These are phyloP conservation scores for Chamaecrista fasciculata DNA, from an alignment of 306 rosid species.

Conservation along the genomic window DNA sequence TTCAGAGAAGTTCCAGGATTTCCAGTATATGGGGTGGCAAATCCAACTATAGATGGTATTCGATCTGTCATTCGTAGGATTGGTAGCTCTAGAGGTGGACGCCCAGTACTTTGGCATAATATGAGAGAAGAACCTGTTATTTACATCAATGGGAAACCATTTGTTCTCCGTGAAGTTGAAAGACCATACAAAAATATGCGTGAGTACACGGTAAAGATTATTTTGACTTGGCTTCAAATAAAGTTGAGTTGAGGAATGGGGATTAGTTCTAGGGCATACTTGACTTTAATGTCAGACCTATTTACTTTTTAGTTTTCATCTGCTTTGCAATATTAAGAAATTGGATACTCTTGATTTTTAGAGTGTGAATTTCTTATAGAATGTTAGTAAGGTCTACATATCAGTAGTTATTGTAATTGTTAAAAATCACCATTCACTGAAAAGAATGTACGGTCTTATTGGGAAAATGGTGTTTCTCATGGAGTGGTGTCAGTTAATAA, in stretches of 20 bases:
- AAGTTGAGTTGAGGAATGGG: conserved; percentile 9
- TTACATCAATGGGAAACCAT: conserved; percentile 90
- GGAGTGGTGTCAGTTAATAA: not conserved
- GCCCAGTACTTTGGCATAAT: conserved; percentile 86
- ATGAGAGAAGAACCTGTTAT: conserved; percentile 98
- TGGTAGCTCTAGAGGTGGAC: conserved; percentile 60
- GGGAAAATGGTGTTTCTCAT: not conserved
- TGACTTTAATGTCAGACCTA: conserved; percentile 8
- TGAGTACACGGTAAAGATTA: conserved; percentile 72
- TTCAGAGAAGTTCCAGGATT: conserved; percentile 88
- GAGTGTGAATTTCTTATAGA: not conserved
- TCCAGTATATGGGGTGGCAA: conserved; percentile 95
- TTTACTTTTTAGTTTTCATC: not conserved
- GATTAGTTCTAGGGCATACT: not conserved
- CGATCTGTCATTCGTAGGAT: conserved; percentile 70
- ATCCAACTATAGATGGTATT: conserved; percentile 91
- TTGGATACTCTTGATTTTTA: not conserved
- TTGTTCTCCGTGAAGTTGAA: conserved; percentile 94
- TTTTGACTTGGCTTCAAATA: conserved; percentile 2
- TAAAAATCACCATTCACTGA: not conserved
- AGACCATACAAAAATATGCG: conserved; percentile 89
- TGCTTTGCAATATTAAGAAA: conserved; percentile 8
- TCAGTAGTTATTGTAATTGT: not conserved
- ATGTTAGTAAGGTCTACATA: conserved; percentile 1
- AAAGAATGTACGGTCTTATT: not conserved